Evolutionary conservation across 495 filamentous ascomycete species (phyloP), one percentile per base, ranked within the genome.

Genomic region (Xylaria nigripes): DNA sequence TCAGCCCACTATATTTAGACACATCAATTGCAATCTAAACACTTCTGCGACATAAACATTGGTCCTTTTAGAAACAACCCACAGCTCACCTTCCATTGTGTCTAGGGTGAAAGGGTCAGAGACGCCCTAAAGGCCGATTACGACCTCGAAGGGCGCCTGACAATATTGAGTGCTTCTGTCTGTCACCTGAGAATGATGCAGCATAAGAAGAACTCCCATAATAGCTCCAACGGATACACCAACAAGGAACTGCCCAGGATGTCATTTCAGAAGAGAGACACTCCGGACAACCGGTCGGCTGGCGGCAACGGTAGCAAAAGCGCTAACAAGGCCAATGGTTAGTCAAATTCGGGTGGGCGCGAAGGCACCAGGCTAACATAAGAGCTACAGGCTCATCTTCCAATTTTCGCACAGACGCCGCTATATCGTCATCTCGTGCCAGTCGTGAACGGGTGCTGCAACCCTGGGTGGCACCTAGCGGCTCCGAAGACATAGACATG

Each of bases 151-250:
- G 88, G 87, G 58, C 79, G 84, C 53, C 86, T 86, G 64, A 80
- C 78, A 40, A 80, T 80, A 36, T 80, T 77, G 16, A 76, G 73
- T 47, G 77, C 85, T 50, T 72, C 81, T 15, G 76, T 76, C 45
- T 87, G 88, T 65, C 70, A 81, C 51, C 77, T 95, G 54, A 94
- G 87, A 75, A 92, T 90, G 89, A 87, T 88, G 25, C 84, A 85
- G 68, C 82, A 83, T 51, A 76, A 79, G 56, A 79, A 54, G 58
- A 62, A 67, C 55, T 66, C 71, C 32, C 57, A 59, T 50, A 72
- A 74, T 32, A 65, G 61, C 43, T 54, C 66, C 13, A 77, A 76
- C 73, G 74, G 76, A 46, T 59, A 65, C 12, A 51, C 52, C 10
- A 72, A 68, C 61, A 70, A 63, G 56, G 69, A 73, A 51, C 70